Evolutionary conservation across 352 stramenopile species (phyloP), one percentile per base, ranked within the genome.

Genomic region (Phytophthora crassamura): DNA sequence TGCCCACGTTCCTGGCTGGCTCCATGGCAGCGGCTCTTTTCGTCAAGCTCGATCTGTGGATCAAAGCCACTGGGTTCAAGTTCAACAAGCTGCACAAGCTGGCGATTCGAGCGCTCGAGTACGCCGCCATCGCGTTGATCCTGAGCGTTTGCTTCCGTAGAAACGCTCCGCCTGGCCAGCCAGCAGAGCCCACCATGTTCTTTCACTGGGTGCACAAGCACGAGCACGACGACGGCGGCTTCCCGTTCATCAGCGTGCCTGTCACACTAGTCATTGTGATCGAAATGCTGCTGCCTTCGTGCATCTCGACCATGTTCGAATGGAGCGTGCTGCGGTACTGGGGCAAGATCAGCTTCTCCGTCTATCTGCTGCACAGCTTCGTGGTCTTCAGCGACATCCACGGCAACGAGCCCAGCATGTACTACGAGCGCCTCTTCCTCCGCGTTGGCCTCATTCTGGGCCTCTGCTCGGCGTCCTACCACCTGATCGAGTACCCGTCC

Each of bases 351-450:
- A 85, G 77, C 53, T 82, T 75, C 60, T 85, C 74, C 0, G 74
- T 82, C 7, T 86, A 83, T 42, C n/a, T 86, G 43, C 62, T 83
- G 10, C 77, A 86, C 52, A 84, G 64, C 48, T 86, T 88, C 50
- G 76, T 88, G 39, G 43, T 79, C 49, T 77, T 69, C 47, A 67
- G 62, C 11, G 35, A 75, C 40, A 64, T 72, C 18, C 60, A 65
- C 40, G 40, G 35, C 49, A 58, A 72, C 18, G 50, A 73, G 16
- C 63, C 57, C 14, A 35, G 14, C 15, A 33, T 65, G 62, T 75
- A 65, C 35, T 79, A 73, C 46, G 71, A 79, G 12, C 57, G 67
- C 5, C 49, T 85, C 43, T 79, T 80, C 16, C 51, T 49, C 0
- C 40, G 62, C 7, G 77, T 84, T 41, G 64, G 53, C 7, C 60